These are phyloP conservation scores for Fraxinus angustifolia DNA, from an alignment of 305 asterid genomes.

Conservation along the genomic window DNA sequence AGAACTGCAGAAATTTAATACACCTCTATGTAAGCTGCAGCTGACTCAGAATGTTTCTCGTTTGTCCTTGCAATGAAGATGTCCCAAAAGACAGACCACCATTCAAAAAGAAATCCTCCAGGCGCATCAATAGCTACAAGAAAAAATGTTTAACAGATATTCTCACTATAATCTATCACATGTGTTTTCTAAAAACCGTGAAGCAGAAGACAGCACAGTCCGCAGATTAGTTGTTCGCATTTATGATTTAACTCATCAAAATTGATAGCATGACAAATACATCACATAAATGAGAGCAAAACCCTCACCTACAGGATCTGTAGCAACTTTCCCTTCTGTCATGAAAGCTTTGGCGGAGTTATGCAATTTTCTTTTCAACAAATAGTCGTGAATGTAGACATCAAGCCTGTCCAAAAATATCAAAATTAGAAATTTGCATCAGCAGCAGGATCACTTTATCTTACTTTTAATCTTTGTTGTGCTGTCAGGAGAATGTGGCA, in stretches of 20 bases:
- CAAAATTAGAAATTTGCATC: neutral
- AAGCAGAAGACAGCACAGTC: neutral
- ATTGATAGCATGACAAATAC: neutral
- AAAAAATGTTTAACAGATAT: neutral
- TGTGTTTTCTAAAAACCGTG: neutral
- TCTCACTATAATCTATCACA: neutral
- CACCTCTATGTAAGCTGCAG: constrained; percentile 98
- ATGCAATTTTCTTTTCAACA: constrained; percentile 79
- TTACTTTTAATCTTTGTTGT: neutral
- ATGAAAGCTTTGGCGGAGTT: constrained; percentile 94
- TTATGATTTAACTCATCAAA: neutral
- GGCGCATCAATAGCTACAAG: constrained; percentile 96
- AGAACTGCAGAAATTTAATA: constrained; percentile 17
- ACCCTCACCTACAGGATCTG: constrained; percentile 93
- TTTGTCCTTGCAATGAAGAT: constrained; percentile 96
- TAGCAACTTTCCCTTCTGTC: constrained; percentile 98
- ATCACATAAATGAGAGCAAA: neutral
- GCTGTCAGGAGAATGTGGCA: constrained; percentile 5
- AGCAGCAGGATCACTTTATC: constrained; percentile 6
- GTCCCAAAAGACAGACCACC: constrained; percentile 99
- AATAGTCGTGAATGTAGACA: constrained; percentile 93
- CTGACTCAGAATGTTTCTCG: constrained; percentile 96
- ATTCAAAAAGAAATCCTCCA: constrained; percentile 95
- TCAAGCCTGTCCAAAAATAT: constrained; percentile 68
- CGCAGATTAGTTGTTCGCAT: neutral